Conservation (phyloP, 129 eudicot genomes). For the Erigeron canadensis region DNA sequence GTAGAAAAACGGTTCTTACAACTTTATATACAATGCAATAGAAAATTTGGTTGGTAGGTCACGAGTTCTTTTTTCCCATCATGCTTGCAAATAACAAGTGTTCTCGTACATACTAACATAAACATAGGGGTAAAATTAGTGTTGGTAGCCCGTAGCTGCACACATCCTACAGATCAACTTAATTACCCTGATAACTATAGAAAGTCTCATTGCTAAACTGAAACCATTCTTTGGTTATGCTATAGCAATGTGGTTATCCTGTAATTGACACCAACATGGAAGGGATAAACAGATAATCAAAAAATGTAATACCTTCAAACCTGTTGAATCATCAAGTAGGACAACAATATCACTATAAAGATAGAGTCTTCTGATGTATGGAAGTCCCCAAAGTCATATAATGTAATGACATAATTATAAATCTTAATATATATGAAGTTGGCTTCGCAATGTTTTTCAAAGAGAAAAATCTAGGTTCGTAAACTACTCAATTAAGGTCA, state of each 20-base stretch:
- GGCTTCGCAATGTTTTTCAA: neutral
- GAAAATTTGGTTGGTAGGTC: too few relatives aligned
- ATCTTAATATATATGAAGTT: neutral
- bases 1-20: too few relatives aligned
- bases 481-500: constrained; percentile 11
- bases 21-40: too few relatives aligned
- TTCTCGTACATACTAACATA: too few relatives aligned
- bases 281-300: neutral
- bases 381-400: constrained; percentile 14
- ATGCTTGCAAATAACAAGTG: too few relatives aligned
- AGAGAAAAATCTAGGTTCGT: neutral
- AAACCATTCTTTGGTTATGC: neutral
- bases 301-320: neutral
- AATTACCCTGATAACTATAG: too few relatives aligned
- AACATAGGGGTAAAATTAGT: too few relatives aligned
- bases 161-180: too few relatives aligned
- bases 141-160: too few relatives aligned
- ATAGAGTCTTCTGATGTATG: constrained; percentile 9
- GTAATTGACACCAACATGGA: neutral
- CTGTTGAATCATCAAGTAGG: constrained; percentile 17
- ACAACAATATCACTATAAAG: constrained; percentile 10
- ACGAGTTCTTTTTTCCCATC: too few relatives aligned
- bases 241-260: too few relatives aligned
- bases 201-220: neutral
- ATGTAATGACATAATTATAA: neutral